Evolutionary conservation across 176 grass and related monocot species (phyloP).

Genomic region (Panicum miliaceum): DNA sequence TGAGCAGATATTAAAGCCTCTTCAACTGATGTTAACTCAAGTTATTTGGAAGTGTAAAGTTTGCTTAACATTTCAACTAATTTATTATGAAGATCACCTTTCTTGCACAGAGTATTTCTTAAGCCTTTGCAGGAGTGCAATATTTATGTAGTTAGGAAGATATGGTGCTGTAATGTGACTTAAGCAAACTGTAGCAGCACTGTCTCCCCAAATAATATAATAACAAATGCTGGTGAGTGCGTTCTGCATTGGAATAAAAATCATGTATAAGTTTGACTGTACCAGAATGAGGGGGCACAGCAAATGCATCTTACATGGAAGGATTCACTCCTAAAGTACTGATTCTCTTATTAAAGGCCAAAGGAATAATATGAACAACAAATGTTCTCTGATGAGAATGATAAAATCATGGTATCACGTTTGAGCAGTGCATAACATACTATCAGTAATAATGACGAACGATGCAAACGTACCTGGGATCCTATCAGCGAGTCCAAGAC

Average conservation of each 20-base stretch:
- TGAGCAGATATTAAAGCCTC: background rate
- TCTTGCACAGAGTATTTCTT: background rate
- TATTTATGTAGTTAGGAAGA: background rate
- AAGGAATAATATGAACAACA: background rate
- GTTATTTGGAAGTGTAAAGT: background rate
- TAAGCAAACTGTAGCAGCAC: background rate
- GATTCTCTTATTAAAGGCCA: background rate
- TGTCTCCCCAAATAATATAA: background rate
- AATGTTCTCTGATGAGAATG: background rate
- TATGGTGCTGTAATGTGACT: background rate
- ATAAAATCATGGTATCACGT: background rate
- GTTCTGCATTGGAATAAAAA: background rate
- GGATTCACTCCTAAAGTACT: background rate
- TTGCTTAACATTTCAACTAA: background rate
- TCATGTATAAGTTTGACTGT: background rate
- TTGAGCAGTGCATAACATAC: background rate
- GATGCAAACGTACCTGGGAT: slow-evolving; percentile 38
- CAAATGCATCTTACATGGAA: slow-evolving; percentile 11
- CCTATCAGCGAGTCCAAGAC: slow-evolving; percentile 31
- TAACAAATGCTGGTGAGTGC: background rate
- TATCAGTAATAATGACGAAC: background rate
- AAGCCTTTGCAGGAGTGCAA: background rate
- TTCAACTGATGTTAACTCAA: background rate
- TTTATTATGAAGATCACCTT: background rate
- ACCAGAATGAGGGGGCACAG: background rate